These are phyloP conservation scores for Arabis hirsuta DNA, from an alignment of 345 rosid species.

Conservation along the genomic window DNA sequence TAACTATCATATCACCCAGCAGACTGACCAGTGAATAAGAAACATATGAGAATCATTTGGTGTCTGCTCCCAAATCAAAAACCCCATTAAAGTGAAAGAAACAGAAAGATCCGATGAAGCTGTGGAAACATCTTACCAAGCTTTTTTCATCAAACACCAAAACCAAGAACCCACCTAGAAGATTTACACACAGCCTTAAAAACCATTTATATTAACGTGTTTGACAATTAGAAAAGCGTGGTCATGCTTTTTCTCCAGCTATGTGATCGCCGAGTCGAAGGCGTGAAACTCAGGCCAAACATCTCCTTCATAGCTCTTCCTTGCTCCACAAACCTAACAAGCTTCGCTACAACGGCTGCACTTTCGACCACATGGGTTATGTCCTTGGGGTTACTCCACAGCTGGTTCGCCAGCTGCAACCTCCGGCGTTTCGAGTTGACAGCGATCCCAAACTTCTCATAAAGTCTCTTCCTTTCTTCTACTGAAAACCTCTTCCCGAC, in stretches of 20 bases:
- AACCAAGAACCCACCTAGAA: constrained; percentile 17
- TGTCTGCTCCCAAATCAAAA: constrained; percentile 5
- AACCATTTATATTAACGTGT: constrained; percentile 25
- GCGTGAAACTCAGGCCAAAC: constrained; percentile 90
- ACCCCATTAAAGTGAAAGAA: background rate
- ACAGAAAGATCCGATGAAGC: background rate
- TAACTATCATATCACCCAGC: background rate
- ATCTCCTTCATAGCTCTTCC: constrained; percentile 81
- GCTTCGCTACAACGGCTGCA: constrained; percentile 77
- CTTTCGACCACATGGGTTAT: constrained; percentile 65
- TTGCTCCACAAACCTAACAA: constrained; percentile 76
- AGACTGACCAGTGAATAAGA: background rate
- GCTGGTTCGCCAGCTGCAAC: constrained; percentile 67
- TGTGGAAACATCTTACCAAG: background rate
- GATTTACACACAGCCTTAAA: constrained; percentile 36
- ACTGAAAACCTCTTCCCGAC: constrained; percentile 68
- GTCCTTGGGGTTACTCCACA: constrained; percentile 76
- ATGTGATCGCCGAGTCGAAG: constrained; percentile 60
- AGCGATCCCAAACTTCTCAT: constrained; percentile 74
- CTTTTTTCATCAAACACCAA: constrained; percentile 23
- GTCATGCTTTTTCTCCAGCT: constrained; percentile 80
- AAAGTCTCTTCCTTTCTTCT: constrained; percentile 71
- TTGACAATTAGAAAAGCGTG: constrained; percentile 48
- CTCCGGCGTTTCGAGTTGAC: constrained; percentile 75
- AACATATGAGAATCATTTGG: constrained; percentile 5